Percentiles rank a stretch among this genome's conserved stretches.
Evolutionary conservation across 305 asterid species (phyloP).

Genomic region (Solanum hybrid): DNA sequence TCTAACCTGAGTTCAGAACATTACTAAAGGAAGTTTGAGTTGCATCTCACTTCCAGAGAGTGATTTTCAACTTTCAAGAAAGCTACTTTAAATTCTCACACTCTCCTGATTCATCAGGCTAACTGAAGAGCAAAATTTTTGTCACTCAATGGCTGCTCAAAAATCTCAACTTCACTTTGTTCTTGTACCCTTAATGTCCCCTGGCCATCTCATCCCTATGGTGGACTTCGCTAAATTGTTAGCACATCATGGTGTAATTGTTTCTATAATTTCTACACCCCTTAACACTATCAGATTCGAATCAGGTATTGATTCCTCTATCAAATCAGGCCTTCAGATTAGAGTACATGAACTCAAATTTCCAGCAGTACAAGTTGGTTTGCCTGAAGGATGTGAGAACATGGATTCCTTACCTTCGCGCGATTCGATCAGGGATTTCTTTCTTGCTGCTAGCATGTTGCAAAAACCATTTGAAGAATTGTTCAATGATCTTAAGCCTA

Average conservation of each 20-base stretch:
- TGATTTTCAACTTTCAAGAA: background rate
- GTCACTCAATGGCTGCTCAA: conserved; percentile 3
- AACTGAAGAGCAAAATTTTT: background rate
- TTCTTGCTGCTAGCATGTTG: conserved; percentile 23
- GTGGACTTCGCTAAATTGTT: conserved; percentile 26
- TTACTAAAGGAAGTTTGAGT: background rate
- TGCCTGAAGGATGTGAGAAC: conserved; percentile 39
- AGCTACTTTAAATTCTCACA: background rate
- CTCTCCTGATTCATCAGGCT: background rate
- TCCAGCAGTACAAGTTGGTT: conserved; percentile 24
- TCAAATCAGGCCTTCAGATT: conserved; percentile 19
- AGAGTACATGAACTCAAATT: conserved; percentile 16
- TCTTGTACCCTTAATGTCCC: conserved; percentile 32
- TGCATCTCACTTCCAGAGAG: background rate
- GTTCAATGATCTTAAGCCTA: conserved; percentile 19
- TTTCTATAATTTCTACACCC: conserved; percentile 27
- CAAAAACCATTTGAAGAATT: conserved; percentile 22
- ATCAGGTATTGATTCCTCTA: conserved; percentile 9
- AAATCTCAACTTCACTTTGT: conserved; percentile 19
- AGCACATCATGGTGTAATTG: conserved; percentile 19
- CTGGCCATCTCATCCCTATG: conserved; percentile 37
- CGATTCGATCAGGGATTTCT: conserved; percentile 16
- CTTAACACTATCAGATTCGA: conserved; percentile 18
- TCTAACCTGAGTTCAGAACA: background rate
- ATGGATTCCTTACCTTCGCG: conserved; percentile 26